A percentile compares a stretch with the other conserved stretches of the same genome.
phyloP scores from a whole-genome alignment of 257 asterid genomes.

The Nyctanthes arbortristis region DNA sequence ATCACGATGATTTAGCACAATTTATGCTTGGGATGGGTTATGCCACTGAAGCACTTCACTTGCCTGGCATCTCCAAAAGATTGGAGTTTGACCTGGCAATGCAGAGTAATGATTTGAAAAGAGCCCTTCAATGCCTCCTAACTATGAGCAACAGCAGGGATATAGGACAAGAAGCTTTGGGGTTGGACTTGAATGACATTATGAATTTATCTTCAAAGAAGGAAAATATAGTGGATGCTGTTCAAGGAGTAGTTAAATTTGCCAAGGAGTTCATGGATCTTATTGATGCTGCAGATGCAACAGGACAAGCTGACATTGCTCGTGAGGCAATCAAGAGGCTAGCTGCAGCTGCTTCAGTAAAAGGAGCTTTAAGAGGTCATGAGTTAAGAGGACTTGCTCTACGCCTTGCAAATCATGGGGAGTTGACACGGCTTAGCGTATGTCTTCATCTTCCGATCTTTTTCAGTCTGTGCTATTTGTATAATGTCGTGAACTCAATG shows the following conservation, averaged over 20 bases:
- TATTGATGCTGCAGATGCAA: slow-evolving; percentile 99
- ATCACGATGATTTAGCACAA: slow-evolving; percentile 96
- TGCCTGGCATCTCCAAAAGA: slow-evolving; percentile 97
- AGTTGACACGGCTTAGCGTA: slow-evolving; percentile 92
- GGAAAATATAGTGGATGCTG: slow-evolving; percentile 92
- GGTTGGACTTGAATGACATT: slow-evolving; percentile 85
- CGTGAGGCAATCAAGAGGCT: slow-evolving; percentile 96
- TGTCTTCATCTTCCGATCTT: slow-evolving; percentile 29
- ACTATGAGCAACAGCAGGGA: slow-evolving; percentile 98
- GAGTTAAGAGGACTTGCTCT: slow-evolving; percentile 94
- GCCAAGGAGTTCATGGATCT: slow-evolving; percentile 92
- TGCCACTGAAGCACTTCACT: slow-evolving; percentile 98
- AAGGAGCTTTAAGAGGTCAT: slow-evolving; percentile 91
- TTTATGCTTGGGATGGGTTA: slow-evolving; percentile 99
- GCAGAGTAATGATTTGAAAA: slow-evolving; percentile 90
- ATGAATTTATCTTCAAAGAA: slow-evolving; percentile 83
- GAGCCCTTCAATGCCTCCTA: slow-evolving; percentile 95
- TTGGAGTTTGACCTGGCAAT: slow-evolving; percentile 94
- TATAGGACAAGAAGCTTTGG: slow-evolving; percentile 93
- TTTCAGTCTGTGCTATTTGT: slow-evolving; percentile 1
- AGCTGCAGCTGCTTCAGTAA: slow-evolving; percentile 98
- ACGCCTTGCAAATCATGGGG: slow-evolving; percentile 97
- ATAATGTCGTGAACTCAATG: neutral
- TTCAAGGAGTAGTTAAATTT: slow-evolving; percentile 92
- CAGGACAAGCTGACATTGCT: slow-evolving; percentile 95